Percentiles rank a stretch among this genome's conserved stretches.
Evolutionary conservation across 169 alveolate species (phyloP).

Genomic region (Cytauxzoon felis): DNA sequence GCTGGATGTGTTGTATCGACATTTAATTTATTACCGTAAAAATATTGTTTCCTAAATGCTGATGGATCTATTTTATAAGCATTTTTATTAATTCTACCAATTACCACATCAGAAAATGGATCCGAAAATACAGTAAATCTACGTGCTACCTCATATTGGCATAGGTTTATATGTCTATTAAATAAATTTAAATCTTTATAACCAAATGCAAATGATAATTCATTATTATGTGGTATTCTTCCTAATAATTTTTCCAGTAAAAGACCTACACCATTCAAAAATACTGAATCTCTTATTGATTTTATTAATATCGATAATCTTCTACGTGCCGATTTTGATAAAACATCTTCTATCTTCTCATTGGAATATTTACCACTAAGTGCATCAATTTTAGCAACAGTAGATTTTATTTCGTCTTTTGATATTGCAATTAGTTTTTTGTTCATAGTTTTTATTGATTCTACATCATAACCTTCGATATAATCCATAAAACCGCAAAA

Average conservation of each 20-base stretch:
- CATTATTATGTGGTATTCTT: conserved; percentile 19
- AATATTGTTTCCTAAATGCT: no score
- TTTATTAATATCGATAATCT: conserved; percentile 1
- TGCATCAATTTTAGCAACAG: no score
- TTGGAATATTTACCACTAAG: no score
- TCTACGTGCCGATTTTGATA: conserved; percentile 4
- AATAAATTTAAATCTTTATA: conserved; percentile 1
- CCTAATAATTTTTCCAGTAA: conserved; percentile 27
- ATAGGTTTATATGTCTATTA: no score
- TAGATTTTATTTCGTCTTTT: background rate
- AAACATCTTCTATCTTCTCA: background rate
- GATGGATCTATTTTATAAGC: no score
- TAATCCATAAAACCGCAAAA: conserved; percentile 49
- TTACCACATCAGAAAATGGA: no score
- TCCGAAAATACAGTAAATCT: no score
- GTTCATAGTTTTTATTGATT: background rate
- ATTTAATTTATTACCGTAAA: no score
- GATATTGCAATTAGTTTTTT: background rate
- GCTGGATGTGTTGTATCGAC: background rate
- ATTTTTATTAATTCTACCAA: no score
- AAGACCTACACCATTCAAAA: background rate
- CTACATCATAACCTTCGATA: no score
- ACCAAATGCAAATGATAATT: conserved; percentile 35
- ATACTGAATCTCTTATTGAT: conserved; percentile 50
- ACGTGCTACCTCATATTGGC: no score